Conservation (phyloP, 2,329 filamentous ascomycete genomes). For the Helminthosporium solani region DNA sequence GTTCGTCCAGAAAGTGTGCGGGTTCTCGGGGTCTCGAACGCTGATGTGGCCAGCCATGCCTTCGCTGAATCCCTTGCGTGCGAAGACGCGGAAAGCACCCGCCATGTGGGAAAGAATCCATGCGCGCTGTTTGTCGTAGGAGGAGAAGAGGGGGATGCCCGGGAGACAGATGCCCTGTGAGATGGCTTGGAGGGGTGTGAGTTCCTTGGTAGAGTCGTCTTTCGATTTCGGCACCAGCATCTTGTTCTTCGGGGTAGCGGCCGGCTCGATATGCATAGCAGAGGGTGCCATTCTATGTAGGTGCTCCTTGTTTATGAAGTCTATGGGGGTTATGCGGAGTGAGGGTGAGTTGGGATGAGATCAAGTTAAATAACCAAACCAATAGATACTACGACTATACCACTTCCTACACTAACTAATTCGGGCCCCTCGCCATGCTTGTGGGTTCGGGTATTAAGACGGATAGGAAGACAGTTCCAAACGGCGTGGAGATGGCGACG, state of each 20-base stretch:
- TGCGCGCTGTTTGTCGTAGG: slow-evolving; percentile 58
- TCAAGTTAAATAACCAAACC: no score
- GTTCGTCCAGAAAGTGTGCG: slow-evolving; percentile 68
- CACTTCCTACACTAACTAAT: no score
- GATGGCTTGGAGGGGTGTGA: slow-evolving; percentile 45
- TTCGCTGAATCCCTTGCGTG: slow-evolving; percentile 65
- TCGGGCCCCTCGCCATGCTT: neutral
- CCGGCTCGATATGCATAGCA: slow-evolving; percentile 19
- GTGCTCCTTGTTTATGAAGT: neutral
- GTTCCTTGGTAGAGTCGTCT: slow-evolving; percentile 24
- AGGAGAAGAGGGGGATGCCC: slow-evolving; percentile 58
- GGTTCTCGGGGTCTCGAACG: slow-evolving; percentile 65
- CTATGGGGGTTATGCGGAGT: no score
- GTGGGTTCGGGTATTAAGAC: neutral
- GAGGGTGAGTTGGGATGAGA: neutral
- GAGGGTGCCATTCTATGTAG: slow-evolving; percentile 33
- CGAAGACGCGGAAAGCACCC: slow-evolving; percentile 65
- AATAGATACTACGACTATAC: no score
- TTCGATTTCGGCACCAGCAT: slow-evolving; percentile 21
- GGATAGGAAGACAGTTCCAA: neutral
- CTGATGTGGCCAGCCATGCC: slow-evolving; percentile 70
- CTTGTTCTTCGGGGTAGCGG: slow-evolving; percentile 13
- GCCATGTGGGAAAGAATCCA: slow-evolving; percentile 69
- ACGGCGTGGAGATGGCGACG: neutral
- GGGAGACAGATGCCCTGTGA: slow-evolving; percentile 50